A percentile compares a stretch with the other conserved stretches of the same genome.
Conservation (phyloP, 176 grass and related monocot species). For the Themeda triandra region DNA sequence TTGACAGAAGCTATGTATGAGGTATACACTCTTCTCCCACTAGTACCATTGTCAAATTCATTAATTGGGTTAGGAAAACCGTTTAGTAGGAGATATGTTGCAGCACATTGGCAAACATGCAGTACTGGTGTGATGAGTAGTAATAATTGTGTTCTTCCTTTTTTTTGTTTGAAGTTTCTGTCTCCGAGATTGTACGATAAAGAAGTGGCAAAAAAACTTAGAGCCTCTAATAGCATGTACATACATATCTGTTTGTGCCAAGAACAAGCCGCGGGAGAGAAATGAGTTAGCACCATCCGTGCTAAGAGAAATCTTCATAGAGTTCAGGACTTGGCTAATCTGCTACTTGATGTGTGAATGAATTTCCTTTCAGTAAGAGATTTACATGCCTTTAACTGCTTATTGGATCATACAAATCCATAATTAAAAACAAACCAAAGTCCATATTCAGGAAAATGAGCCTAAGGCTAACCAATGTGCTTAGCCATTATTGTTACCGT, state of each 20-base stretch:
- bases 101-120: neutral
- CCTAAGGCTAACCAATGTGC: neutral
- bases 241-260: neutral
- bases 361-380: neutral
- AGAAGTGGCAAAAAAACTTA: neutral
- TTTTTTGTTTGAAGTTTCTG: neutral
- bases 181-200: neutral
- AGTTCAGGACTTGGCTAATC: neutral
- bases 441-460: neutral
- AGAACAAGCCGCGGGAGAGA: neutral
- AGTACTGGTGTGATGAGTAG: neutral
- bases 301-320: neutral
- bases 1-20: conserved; percentile 79
- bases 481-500: neutral
- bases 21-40: conserved; percentile 25
- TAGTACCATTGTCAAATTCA: neutral
- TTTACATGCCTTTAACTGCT: neutral
- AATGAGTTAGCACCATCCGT: neutral
- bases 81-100: neutral
- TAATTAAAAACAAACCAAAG: neutral
- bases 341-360: neutral
- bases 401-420: neutral
- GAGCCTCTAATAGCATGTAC: neutral
- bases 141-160: conserved; percentile 17
- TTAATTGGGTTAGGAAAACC: neutral